These are phyloP conservation scores for Capronia coronata DNA, from an alignment of 2,329 filamentous ascomycete species.

Conservation along the genomic window DNA sequence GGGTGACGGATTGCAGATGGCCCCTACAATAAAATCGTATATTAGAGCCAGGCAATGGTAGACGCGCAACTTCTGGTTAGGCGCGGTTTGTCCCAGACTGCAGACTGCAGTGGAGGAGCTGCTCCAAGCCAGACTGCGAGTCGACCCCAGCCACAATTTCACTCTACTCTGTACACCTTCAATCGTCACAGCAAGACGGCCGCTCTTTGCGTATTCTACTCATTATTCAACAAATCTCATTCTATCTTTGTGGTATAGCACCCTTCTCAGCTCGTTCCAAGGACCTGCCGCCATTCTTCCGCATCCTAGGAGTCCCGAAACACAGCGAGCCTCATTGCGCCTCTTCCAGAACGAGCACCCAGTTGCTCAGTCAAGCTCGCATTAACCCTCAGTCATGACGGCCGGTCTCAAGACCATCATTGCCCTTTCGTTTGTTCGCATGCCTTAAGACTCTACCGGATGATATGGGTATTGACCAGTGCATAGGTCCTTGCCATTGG, in stretches of 20 bases:
- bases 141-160: conserved; percentile 6
- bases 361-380: conserved; percentile 1
- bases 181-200: background rate
- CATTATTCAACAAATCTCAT: background rate
- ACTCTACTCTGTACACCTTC: background rate
- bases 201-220: background rate
- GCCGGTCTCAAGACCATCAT: conserved; percentile 99
- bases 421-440: conserved; percentile 82
- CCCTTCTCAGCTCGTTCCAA: background rate
- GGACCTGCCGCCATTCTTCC: background rate
- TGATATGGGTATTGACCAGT: conserved; percentile 11
- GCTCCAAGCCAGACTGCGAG: background rate
- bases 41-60: conserved; percentile 12
- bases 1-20: conserved; percentile 1
- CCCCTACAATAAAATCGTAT: conserved; percentile 4
- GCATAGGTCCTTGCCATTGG: conserved; percentile 82
- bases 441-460: conserved; percentile 3
- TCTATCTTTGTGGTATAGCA: background rate
- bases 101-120: too few species aligned
- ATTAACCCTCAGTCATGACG: conserved; percentile 44
- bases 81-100: background rate
- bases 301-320: background rate
- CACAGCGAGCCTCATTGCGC: background rate
- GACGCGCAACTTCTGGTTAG: conserved; percentile 11
- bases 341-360: background rate